A percentile compares a stretch with the other conserved stretches of the same genome.
Evolutionary conservation across 2,329 filamentous ascomycete species (phyloP).

Genomic region (Cladosporium sp.): DNA sequence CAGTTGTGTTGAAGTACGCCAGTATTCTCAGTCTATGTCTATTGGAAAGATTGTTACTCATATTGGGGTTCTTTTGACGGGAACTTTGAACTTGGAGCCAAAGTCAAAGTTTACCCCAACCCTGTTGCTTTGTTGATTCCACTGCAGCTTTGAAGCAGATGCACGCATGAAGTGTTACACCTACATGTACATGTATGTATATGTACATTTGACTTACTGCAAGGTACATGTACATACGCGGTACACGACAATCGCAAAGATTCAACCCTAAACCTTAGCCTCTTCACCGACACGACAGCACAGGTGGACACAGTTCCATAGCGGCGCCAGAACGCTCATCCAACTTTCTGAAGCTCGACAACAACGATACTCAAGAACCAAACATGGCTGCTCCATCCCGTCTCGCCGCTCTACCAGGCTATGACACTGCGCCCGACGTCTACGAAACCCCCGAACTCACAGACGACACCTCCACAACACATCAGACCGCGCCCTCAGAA

Average conservation of each 20-base stretch:
- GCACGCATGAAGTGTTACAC: background rate
- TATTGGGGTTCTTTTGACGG: too few relatives aligned
- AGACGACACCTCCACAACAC: slow-evolving; percentile 66
- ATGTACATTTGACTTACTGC: too few relatives aligned
- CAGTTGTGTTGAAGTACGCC: too few relatives aligned
- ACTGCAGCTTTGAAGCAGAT: background rate
- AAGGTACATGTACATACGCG: background rate
- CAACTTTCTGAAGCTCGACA: too few relatives aligned
- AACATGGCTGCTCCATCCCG: slow-evolving; percentile 7
- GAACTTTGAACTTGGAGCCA: background rate
- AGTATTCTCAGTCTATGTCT: too few relatives aligned
- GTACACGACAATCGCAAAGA: background rate
- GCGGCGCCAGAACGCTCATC: too few relatives aligned
- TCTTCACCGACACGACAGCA: too few relatives aligned
- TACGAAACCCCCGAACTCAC: slow-evolving; percentile 94
- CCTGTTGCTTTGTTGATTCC: background rate
- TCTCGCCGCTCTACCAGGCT: slow-evolving; percentile 22
- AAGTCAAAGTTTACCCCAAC: background rate
- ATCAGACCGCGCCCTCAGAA: slow-evolving; percentile 11
- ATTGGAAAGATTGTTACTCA: too few relatives aligned
- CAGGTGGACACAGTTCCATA: too few relatives aligned
- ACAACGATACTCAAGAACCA: too few relatives aligned
- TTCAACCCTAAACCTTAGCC: too few relatives aligned
- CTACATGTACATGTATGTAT: background rate
- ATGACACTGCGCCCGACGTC: slow-evolving; percentile 83